Base-by-base conservation (phyloP, 2,329 filamentous ascomycete species). In the Cladosporium sp. region DNA sequence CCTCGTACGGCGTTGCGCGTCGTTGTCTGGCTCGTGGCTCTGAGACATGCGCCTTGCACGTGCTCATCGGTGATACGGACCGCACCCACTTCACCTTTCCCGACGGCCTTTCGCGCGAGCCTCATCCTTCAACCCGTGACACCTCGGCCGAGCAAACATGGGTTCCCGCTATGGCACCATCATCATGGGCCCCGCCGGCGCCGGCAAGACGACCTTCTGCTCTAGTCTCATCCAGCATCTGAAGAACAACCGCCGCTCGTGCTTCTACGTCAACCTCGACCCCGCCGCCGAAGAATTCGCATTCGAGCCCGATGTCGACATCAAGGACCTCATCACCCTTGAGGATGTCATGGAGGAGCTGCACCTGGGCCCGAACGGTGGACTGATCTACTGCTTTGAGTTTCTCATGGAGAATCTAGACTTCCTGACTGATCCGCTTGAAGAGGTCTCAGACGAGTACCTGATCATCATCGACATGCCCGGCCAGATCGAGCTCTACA, bases 381-480 rank as follows among this genome's bases (percentile, higher is more conserved):
- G 90, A 9, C 78, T 96, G 46, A 92, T 96, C 64, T 95, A 95
- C 78, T 96, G 91, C 74, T 95, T 96, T 72, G 91, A 96, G 72
- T 95, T 95, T 69, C 81, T 96, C 43, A 84, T 95, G 68, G 88
- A 95, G 69, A 95, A 96, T 68, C 83, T 95, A 58, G 90, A 95
- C 72, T 96, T 93, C 72, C 76, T 96, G 46, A 88, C 87, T 43
- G 87, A 95, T 58, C 84, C 87, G 14, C 82, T 96, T 52, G 89
- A 95, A 63, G 81, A 84, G 40, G 77, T 95, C 53, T 92, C 89
- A 9, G 93, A 98, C 64, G 93, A 97, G 64, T 96, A 95, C 70
- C 81, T 98, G 58, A 95, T 97, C 70, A 87, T 98, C 58, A 90
- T 98, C 73, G 93, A 98, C 73, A 96, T 97, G 87, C 93, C 93